Conservation (phyloP, 805 yeast species). For the Teunomyces atbi region DNA sequence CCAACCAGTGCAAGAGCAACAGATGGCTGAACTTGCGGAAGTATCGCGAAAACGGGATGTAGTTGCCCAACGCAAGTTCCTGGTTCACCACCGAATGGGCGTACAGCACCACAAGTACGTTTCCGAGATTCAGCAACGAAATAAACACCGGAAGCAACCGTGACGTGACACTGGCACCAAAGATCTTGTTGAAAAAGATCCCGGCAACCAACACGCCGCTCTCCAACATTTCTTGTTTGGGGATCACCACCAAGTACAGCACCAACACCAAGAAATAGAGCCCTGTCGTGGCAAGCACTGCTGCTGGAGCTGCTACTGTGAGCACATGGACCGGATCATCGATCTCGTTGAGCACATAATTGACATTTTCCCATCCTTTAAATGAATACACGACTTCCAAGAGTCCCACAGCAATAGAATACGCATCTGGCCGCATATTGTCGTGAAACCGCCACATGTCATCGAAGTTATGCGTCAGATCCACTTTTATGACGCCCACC, state of each 20-base stretch:
- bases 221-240: conserved; percentile 43
- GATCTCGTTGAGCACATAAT: conserved; percentile 59
- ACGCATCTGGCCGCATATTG: conserved; percentile 31
- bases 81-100: conserved; percentile 60
- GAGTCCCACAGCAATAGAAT: conserved; percentile 54
- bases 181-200: conserved; percentile 53
- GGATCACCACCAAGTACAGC: conserved; percentile 57
- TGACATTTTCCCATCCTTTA: conserved; percentile 72
- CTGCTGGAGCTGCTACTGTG: conserved; percentile 59
- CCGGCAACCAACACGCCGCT: conserved; percentile 69
- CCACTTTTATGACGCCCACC: conserved; percentile 25
- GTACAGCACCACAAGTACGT: conserved; percentile 61
- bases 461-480: conserved; percentile 24
- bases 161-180: conserved; percentile 52
- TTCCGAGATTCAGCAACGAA: conserved; percentile 63
- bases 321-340: conserved; percentile 55
- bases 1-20: conserved; percentile 52
- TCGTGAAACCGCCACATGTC: conserved; percentile 31
- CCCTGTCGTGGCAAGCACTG: conserved; percentile 50
- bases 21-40: conserved; percentile 47
- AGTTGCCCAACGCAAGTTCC: conserved; percentile 52
- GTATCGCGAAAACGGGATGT: conserved; percentile 49
- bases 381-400: conserved; percentile 61
- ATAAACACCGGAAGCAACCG: conserved; percentile 54
- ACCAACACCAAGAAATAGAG: conserved; percentile 57